phyloP scores from a whole-genome alignment of 331 rosid species.

The Quercus lobata region DNA sequence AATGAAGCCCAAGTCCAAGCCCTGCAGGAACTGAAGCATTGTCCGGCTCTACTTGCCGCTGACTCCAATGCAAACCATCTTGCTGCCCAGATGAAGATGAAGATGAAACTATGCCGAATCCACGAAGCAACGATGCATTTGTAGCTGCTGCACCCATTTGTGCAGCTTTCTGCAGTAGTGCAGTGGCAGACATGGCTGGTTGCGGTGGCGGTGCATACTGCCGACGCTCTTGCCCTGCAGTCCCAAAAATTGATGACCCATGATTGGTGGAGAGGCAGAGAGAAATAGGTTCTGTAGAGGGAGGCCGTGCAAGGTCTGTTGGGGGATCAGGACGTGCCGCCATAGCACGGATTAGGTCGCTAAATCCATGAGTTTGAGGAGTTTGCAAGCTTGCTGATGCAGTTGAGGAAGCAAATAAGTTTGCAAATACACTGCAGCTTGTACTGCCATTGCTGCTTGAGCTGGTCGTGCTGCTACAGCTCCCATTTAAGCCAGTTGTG shows the following conservation, averaged over 20 bases:
- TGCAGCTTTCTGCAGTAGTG: conserved; percentile 96
- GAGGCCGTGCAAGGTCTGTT: conserved; percentile 42
- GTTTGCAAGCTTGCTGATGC: conserved; percentile 56
- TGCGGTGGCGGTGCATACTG: conserved; percentile 69
- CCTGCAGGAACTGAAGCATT: conserved; percentile 51
- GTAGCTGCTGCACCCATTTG: conserved; percentile 90
- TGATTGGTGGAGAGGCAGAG: conserved; percentile 75
- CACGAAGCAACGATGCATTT: conserved; percentile 77
- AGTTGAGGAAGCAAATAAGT: conserved; percentile 81
- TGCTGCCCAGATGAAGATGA: conserved; percentile 50
- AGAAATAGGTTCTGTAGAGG: conserved; percentile 69
- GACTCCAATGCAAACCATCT: conserved; percentile 71
- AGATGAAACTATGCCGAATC: conserved; percentile 72
- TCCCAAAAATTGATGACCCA: conserved; percentile 63
- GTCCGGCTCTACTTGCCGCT: conserved; percentile 45
- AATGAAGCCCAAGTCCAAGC: conserved; percentile 83
- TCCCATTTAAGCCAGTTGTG: conserved; percentile 33
- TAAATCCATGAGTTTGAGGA: conserved; percentile 58
- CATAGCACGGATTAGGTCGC: conserved; percentile 65
- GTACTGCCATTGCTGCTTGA: conserved; percentile 58
- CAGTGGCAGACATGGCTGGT: conserved; percentile 96
- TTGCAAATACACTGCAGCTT: conserved; percentile 71
- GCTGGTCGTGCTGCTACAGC: conserved; percentile 55
- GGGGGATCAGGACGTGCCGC: conserved; percentile 51
- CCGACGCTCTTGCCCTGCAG: conserved; percentile 64